These are phyloP conservation scores for Lasiodiplodia hormozganensis DNA, from an alignment of 2,329 filamentous ascomycete genomes.

Conservation along the genomic window DNA sequence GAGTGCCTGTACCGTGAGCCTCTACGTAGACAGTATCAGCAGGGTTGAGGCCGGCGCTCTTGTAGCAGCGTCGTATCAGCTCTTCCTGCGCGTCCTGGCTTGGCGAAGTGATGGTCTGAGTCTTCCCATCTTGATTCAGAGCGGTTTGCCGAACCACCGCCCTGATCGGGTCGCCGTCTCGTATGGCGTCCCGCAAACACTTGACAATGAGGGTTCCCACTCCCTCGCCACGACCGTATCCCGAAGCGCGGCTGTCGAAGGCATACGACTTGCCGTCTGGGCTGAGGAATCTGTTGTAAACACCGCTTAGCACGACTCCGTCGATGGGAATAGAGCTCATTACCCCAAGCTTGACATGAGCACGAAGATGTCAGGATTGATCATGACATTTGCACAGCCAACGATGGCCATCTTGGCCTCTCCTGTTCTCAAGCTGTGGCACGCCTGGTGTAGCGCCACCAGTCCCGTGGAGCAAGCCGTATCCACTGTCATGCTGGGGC, in stretches of 20 bases:
- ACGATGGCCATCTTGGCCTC: too few species aligned
- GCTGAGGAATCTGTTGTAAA: too few species aligned
- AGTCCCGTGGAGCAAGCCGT: constrained; percentile 41
- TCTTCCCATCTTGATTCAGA: constrained; percentile 61
- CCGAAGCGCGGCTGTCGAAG: too few species aligned
- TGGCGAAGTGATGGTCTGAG: constrained; percentile 63
- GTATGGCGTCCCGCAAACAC: neutral
- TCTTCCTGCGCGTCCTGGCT: constrained; percentile 56
- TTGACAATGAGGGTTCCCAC: too few species aligned
- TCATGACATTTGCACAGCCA: too few species aligned
- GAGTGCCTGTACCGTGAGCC: constrained; percentile 38
- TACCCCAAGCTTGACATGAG: too few species aligned
- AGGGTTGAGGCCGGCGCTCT: constrained; percentile 40
- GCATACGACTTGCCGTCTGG: too few species aligned
- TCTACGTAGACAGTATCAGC: constrained; percentile 33
- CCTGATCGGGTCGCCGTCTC: constrained; percentile 41
- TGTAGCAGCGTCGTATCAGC: constrained; percentile 47
- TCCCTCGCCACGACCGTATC: too few species aligned
- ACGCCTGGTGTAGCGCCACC: constrained; percentile 35
- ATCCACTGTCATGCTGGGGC: constrained; percentile 42
- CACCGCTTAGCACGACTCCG: neutral
- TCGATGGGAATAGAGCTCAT: constrained; percentile 30
- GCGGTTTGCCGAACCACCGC: constrained; percentile 46
- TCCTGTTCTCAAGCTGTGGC: too few species aligned
- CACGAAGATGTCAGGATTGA: too few species aligned